phyloP scores from a whole-genome alignment of 1,284 basidiomycete species.

The Ustilago hordei region DNA sequence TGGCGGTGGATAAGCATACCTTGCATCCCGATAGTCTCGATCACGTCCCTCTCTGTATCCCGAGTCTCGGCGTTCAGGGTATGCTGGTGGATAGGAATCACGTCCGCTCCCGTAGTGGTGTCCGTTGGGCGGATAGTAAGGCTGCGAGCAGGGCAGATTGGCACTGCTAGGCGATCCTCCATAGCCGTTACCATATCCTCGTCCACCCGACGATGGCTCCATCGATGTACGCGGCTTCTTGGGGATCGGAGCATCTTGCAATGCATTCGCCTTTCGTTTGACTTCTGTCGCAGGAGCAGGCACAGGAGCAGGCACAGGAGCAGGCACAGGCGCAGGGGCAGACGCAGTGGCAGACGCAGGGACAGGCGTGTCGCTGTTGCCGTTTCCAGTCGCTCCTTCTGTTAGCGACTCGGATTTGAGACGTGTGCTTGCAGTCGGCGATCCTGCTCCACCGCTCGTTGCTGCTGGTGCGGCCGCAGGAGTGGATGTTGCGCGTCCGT shows the following conservation, averaged over 20 bases:
- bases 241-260: constrained; percentile 53
- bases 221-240: constrained; percentile 55
- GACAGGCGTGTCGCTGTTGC: constrained; percentile 7
- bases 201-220: constrained; percentile 29
- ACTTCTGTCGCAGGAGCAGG: constrained; percentile 20
- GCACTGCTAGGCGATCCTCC: constrained; percentile 22
- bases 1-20: constrained; percentile 44
- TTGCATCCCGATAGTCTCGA: constrained; percentile 38
- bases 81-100: constrained; percentile 30
- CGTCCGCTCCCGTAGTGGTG: constrained; percentile 34
- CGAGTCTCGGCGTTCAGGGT: constrained; percentile 40
- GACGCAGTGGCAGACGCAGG: not conserved
- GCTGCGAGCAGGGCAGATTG: constrained; percentile 22
- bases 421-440: constrained; percentile 13
- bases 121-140: constrained; percentile 31
- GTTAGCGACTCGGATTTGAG: constrained; percentile 32
- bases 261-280: constrained; percentile 46
- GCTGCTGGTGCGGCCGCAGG: constrained; percentile 17
- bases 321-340: not conserved
- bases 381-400: constrained; percentile 26
- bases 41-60: constrained; percentile 48
- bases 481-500: constrained; percentile 26
- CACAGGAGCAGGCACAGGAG: no score
- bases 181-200: constrained; percentile 42
- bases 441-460: constrained; percentile 14